Evolutionary conservation across 208 protist genomes (phyloP).

Genomic region (Crithidia mellificae): DNA sequence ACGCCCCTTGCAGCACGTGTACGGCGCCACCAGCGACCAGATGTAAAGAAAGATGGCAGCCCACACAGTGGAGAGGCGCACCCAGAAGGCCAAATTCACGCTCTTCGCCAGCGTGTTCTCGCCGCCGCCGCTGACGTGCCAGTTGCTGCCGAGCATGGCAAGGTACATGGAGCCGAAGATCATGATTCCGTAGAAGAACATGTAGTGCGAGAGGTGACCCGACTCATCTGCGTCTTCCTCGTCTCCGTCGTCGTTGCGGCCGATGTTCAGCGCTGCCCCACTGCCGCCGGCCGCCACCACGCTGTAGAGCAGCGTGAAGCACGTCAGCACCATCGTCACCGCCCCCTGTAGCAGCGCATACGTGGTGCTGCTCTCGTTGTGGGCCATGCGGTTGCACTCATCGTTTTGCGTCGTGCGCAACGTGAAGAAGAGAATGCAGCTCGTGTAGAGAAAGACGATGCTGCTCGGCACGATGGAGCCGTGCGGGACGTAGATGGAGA

Average conservation of each 20-base stretch:
- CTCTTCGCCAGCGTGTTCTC: constrained; percentile 46
- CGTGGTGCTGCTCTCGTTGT: constrained; percentile 16
- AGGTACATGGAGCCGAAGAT: constrained; percentile 94
- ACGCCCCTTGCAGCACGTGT: constrained; percentile 86
- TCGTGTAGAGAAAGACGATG: constrained; percentile 92
- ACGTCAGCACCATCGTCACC: constrained; percentile 43
- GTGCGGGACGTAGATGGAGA: constrained; percentile 87
- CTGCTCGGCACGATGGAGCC: constrained; percentile 90
- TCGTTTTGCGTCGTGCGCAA: constrained; percentile 60
- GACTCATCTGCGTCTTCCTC: constrained; percentile 76
- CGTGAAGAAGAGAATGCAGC: constrained; percentile 84
- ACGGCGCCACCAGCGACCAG: constrained; percentile 92
- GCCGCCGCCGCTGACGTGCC: constrained; percentile 81
- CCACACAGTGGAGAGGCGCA: constrained; percentile 88
- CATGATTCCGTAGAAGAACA: constrained; percentile 95
- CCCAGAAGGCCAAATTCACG: constrained; percentile 87
- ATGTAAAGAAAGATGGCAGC: constrained; percentile 83
- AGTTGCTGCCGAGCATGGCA: constrained; percentile 91
- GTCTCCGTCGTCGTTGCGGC: constrained; percentile 67
- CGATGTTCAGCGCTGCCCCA: constrained; percentile 55
- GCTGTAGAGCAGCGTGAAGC: constrained; percentile 77
- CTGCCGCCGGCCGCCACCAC: constrained; percentile 78
- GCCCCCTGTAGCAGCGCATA: constrained; percentile 67
- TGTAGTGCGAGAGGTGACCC: constrained; percentile 85
- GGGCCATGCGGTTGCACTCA: constrained; percentile 71